Base-by-base conservation (phyloP, 1,284 basidiomycete genomes). In the Neolentinus lepideus region DNA sequence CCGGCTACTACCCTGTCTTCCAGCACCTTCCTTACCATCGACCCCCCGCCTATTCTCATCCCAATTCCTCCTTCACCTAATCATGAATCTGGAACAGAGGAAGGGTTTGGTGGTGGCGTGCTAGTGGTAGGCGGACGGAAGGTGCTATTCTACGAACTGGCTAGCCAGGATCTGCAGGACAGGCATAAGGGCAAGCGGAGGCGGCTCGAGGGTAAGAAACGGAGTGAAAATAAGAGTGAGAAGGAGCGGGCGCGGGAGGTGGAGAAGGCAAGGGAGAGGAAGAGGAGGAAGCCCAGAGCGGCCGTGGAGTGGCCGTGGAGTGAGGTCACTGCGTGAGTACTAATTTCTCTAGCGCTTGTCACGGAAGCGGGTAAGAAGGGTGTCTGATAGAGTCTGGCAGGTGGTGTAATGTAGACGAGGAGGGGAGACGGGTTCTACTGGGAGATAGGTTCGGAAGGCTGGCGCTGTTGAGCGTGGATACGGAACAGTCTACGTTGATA, bases 401-500 rank as follows among this genome's bases (percentile, higher is more conserved):
- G 46, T 79, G 79, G 67, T 80, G 76, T 59, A 59, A 69, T 4
- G 63, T 82, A 27, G 78, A 79, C 51, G 67, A 69, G 21, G 70
- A 71, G 38, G 66, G 74, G 12, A 66, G 73, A 14, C 74, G 79
- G 36, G 80, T 85, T 56, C 66, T 96, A 16, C 69, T 95, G 12
- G 89, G 90, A 1, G 94, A 96, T 63, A 75, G 75, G n/a, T 89
- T 79, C 63, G 94, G 94, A 16, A 80, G 81, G 53, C 73, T 92
- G 11, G 79, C 81, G 0, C 72, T 90, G 60, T 69, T 95, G 16
- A 78, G 79, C 3, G 67, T 90, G 56, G 75, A 83, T 36, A 69
- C 75, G 3, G 68, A 71, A 22, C 69, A 71, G 6, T 67, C 75
- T 27, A 74, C 71, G 0, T 72, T 94, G n/a, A 71, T 79, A 2